A percentile compares a stretch with the other conserved stretches of the same genome.
Evolutionary conservation across 495 filamentous ascomycete species (phyloP).

Genomic region (Penicillium odoratum): DNA sequence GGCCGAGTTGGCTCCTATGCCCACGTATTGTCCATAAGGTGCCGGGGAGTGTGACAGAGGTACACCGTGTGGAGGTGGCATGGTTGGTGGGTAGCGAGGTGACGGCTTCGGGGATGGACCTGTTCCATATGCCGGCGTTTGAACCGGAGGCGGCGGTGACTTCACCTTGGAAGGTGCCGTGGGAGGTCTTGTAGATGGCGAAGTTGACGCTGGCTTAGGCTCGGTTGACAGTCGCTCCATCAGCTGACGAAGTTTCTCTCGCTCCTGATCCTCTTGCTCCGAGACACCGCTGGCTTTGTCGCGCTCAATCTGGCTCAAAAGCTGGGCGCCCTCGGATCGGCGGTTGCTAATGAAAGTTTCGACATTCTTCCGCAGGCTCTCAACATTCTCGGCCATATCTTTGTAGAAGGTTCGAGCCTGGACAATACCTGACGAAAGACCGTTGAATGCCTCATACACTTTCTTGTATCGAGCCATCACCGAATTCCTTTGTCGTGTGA

Average conservation of each 20-base stretch:
- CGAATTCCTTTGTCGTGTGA: conserved; percentile 76
- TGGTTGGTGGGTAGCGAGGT: conserved; percentile 48
- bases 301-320: conserved; percentile 84
- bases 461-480: conserved; percentile 89
- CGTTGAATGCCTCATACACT: conserved; percentile 88
- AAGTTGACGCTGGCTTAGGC: conserved; percentile 45
- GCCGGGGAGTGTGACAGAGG: conserved; percentile 44
- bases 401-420: conserved; percentile 90
- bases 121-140: conserved; percentile 39
- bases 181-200: conserved; percentile 43
- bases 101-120: conserved; percentile 44
- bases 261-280: conserved; percentile 79
- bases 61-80: conserved; percentile 29
- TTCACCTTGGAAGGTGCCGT: conserved; percentile 34
- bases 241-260: conserved; percentile 78
- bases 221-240: conserved; percentile 97
- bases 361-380: conserved; percentile 94
- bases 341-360: conserved; percentile 96
- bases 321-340: conserved; percentile 84
- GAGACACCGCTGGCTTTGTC: conserved; percentile 65
- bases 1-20: conserved; percentile 27
- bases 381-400: conserved; percentile 94
- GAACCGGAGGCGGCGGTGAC: conserved; percentile 46
- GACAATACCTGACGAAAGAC: conserved; percentile 79
- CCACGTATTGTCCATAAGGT: conserved; percentile 44